Evolutionary conservation across 1,284 basidiomycete species (phyloP), one percentile per base, ranked within the genome.

Genomic region (Cystobasidium slooffiae): DNA sequence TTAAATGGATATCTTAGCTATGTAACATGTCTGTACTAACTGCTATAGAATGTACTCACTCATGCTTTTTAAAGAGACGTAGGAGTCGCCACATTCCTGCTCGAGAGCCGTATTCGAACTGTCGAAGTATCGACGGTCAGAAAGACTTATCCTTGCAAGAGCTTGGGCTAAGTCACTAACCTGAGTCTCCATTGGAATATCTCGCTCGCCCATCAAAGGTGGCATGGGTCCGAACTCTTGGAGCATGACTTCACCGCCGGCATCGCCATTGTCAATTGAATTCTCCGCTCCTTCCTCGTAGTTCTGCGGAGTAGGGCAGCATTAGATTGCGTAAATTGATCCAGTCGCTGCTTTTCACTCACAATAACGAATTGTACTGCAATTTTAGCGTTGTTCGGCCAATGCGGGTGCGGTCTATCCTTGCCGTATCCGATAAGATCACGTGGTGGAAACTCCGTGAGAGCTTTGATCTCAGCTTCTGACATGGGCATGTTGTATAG

Each of bases 341-440:
- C 31, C 31, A 31, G 1, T 31, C 31, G 31, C 31, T 31, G 31
- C 31, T 31, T 31, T 31, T 1, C 31, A 3, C 49, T 12, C n/a
- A 59, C 56, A 43, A 59, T 59, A 31, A 75, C 75, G 76, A 79
- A 81, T 67, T 80, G 79, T 53, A 81, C 79, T n/a, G 80, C 80
- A 39, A 81, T 80, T 72, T 79, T 80, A 24, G 79, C 79, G 8
- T 75, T 76, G 8, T 78, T 77, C 3, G 80, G 80, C 80, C 80
- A 81, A 63, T 81, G 78, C 31, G 79, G 76, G 75, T 80, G 76
- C 4, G 80, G 80, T 22, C 77, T 76, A 52, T 76, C 75, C 12
- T 70, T 76, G 31, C 79, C 80, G 67, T 81, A 80, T 46, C 80
- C 79, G 61, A 61, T 52, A 31, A 62, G 44, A 37, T 63, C 58